phyloP scores from a whole-genome alignment of 2,329 filamentous ascomycete genomes.

The Exophiala dermatitidis region DNA sequence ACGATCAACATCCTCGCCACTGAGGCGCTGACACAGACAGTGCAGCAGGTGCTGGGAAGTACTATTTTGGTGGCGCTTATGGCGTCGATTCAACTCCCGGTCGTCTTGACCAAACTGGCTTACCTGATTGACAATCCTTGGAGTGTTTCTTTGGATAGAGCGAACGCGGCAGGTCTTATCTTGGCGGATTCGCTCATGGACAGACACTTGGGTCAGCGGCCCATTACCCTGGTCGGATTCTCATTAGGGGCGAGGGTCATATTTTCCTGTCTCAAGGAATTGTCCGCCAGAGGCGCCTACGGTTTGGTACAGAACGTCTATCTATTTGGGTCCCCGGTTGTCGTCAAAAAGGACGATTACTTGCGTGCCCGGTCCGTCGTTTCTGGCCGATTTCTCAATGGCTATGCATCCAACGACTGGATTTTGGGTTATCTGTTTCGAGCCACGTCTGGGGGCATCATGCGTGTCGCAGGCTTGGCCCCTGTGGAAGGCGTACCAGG shows the following conservation, averaged over 20 bases:
- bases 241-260: conserved; percentile 89
- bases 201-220: conserved; percentile 80
- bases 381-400: conserved; percentile 87
- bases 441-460: conserved; percentile 84
- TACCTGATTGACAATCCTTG: conserved; percentile 98
- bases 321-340: conserved; percentile 84
- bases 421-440: conserved; percentile 94
- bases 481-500: conserved; percentile 68
- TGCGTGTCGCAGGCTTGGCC: conserved; percentile 75
- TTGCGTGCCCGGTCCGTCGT: conserved; percentile 74
- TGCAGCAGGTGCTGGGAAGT: conserved; percentile 88
- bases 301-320: conserved; percentile 93
- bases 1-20: conserved; percentile 98
- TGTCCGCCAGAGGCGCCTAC: conserved; percentile 73
- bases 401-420: conserved; percentile 93
- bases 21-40: conserved; percentile 91
- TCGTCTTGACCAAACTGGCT: conserved; percentile 84
- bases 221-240: conserved; percentile 89
- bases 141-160: conserved; percentile 90
- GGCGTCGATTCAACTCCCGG: conserved; percentile 84
- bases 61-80: conserved; percentile 85
- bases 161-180: conserved; percentile 80
- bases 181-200: conserved; percentile 90
- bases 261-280: conserved; percentile 80
- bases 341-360: conserved; percentile 87